Evolutionary conservation across 1,284 basidiomycete genomes (phyloP).

Genomic region (Kwoniella shivajii): DNA sequence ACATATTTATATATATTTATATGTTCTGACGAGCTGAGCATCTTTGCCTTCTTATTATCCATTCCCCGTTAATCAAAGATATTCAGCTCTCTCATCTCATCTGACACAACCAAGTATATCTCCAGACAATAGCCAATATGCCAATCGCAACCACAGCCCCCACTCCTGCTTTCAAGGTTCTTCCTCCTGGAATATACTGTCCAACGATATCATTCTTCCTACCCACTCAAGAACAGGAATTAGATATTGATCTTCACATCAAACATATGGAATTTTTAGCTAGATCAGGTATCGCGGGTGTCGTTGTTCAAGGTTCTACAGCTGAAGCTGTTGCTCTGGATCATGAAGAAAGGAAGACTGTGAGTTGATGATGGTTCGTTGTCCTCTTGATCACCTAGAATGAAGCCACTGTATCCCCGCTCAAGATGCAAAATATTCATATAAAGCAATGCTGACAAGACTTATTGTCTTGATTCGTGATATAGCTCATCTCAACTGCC

Average conservation of each 20-base stretch:
- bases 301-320: conserved; percentile 48
- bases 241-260: conserved; percentile 43
- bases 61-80: too few relatives aligned
- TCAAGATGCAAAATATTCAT: not conserved
- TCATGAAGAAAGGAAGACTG: conserved; percentile 39
- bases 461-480: not conserved
- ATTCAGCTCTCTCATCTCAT: not conserved
- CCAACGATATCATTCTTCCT: conserved; percentile 50
- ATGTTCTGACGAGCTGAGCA: too few relatives aligned
- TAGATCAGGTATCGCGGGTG: conserved; percentile 33
- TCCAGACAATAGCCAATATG: conserved; percentile 7
- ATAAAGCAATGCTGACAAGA: not conserved
- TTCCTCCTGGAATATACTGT: conserved; percentile 45
- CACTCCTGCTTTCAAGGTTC: conserved; percentile 9
- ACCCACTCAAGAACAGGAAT: conserved; percentile 38
- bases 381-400: not conserved
- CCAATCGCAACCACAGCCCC: conserved; percentile 9
- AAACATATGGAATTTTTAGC: conserved; percentile 44
- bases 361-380: conserved; percentile 14
- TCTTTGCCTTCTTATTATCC: too few relatives aligned
- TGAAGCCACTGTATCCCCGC: too few relatives aligned
- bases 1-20: too few relatives aligned
- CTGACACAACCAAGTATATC: not conserved
- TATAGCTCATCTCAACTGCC: conserved; percentile 34
- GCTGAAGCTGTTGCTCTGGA: conserved; percentile 49